A percentile compares a stretch with the other conserved stretches of the same genome.
These are phyloP conservation scores for Sporisorium sorghi DNA, from an alignment of 1,284 basidiomycete genomes.

Conservation along the genomic window DNA sequence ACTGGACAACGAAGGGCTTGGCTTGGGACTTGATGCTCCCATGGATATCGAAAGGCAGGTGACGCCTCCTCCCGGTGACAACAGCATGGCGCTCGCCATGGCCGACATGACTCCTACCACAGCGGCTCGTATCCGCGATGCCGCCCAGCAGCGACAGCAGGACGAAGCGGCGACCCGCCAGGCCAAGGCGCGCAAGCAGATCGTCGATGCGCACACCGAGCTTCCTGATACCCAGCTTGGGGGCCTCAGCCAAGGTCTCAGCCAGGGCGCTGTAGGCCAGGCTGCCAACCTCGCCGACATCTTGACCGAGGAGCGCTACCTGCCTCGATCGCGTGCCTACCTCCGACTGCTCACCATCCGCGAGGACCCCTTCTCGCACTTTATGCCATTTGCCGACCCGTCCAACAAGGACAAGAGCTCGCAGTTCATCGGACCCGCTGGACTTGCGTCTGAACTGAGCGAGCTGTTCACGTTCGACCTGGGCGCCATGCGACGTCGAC, in stretches of 20 bases:
- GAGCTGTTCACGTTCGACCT: constrained; percentile 85
- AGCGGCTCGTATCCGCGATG: constrained; percentile 69
- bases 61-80: constrained; percentile 49
- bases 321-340: constrained; percentile 83
- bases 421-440: constrained; percentile 80
- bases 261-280: constrained; percentile 74
- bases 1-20: constrained; percentile 68
- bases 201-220: constrained; percentile 72
- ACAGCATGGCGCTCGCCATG: constrained; percentile 56
- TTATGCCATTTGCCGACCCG: constrained; percentile 74
- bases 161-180: constrained; percentile 52
- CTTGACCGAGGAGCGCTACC: constrained; percentile 78
- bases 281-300: constrained; percentile 79
- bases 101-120: constrained; percentile 73
- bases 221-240: constrained; percentile 71
- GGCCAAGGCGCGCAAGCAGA: constrained; percentile 69
- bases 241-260: constrained; percentile 55
- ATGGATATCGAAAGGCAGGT: constrained; percentile 42
- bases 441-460: constrained; percentile 81
- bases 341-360: constrained; percentile 85
- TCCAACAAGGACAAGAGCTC: constrained; percentile 76
- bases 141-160: constrained; percentile 51
- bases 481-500: constrained; percentile 68
- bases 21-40: constrained; percentile 39
- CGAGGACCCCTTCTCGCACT: constrained; percentile 84